These are phyloP conservation scores for Citrus glauca DNA, from an alignment of 345 rosid species.

Conservation along the genomic window DNA sequence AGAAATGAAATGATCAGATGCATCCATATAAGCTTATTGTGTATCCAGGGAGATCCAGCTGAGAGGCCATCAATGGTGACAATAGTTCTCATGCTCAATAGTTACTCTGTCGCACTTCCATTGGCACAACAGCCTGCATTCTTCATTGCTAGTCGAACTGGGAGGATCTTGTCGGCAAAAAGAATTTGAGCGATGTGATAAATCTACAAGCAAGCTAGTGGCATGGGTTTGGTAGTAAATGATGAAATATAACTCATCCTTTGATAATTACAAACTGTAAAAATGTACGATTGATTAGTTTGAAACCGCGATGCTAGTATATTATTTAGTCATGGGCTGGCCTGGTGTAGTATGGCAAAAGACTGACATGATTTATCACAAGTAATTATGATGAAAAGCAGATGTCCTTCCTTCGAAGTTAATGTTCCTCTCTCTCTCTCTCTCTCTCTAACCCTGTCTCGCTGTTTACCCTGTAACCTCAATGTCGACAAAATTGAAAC, in stretches of 20 bases:
- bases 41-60: constrained; percentile 31
- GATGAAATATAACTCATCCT: background rate
- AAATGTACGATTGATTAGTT: too few relatives aligned
- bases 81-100: constrained; percentile 34
- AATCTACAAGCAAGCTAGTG: background rate
- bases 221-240: background rate
- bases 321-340: too few relatives aligned
- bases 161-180: background rate
- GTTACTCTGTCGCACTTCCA: constrained; percentile 35
- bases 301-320: too few relatives aligned
- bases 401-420: background rate
- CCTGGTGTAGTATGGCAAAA: too few relatives aligned
- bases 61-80: constrained; percentile 46
- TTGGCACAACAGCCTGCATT: constrained; percentile 37
- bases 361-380: too few relatives aligned
- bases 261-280: background rate
- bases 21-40: constrained; percentile 28
- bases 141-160: constrained; percentile 15
- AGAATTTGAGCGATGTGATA: background rate
- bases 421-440: too few relatives aligned
- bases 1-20: constrained; percentile 22
- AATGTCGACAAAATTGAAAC: too few relatives aligned
- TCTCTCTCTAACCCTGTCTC: too few relatives aligned
- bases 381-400: too few relatives aligned
- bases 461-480: too few relatives aligned